These are phyloP conservation scores for Hypomontagnella submonticulosa DNA, from an alignment of 495 filamentous ascomycete species.

Conservation along the genomic window DNA sequence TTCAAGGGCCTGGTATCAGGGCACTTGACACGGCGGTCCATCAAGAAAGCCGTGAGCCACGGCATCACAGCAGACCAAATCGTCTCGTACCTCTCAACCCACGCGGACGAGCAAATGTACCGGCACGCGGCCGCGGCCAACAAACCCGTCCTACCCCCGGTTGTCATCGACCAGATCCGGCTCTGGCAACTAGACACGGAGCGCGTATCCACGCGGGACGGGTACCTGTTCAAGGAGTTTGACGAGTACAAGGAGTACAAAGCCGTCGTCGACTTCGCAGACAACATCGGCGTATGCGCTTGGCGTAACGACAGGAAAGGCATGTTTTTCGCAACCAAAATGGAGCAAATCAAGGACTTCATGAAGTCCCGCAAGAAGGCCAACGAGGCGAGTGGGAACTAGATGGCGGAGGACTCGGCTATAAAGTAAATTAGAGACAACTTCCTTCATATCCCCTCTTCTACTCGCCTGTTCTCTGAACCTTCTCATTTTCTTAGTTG, in stretches of 20 bases:
- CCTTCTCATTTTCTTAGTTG: too few species aligned
- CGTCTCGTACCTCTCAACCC: constrained; percentile 84
- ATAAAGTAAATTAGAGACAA: too few species aligned
- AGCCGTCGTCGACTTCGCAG: constrained; percentile 78
- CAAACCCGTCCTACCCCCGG: constrained; percentile 83
- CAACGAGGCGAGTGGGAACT: constrained; percentile 37
- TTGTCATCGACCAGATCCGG: constrained; percentile 96
- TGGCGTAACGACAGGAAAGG: constrained; percentile 84
- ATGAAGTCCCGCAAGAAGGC: constrained; percentile 71
- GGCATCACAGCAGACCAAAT: constrained; percentile 97
- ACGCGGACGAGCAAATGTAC: constrained; percentile 92
- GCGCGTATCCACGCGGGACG: constrained; percentile 81
- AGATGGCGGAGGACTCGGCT: background rate
- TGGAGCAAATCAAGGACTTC: constrained; percentile 85
- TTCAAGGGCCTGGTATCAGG: constrained; percentile 93
- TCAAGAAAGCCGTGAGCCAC: constrained; percentile 83
- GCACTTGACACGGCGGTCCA: constrained; percentile 84
- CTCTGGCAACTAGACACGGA: constrained; percentile 98
- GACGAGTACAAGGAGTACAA: constrained; percentile 79
- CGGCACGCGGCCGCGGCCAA: constrained; percentile 67
- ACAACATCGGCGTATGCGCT: constrained; percentile 89
- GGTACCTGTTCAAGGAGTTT: constrained; percentile 93
- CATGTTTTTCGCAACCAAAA: constrained; percentile 86
- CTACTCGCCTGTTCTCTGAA: background rate
- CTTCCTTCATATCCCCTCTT: background rate